phyloP scores from a whole-genome alignment of 371 early-diverging fungal genomes.

The Mortierella sp. region DNA sequence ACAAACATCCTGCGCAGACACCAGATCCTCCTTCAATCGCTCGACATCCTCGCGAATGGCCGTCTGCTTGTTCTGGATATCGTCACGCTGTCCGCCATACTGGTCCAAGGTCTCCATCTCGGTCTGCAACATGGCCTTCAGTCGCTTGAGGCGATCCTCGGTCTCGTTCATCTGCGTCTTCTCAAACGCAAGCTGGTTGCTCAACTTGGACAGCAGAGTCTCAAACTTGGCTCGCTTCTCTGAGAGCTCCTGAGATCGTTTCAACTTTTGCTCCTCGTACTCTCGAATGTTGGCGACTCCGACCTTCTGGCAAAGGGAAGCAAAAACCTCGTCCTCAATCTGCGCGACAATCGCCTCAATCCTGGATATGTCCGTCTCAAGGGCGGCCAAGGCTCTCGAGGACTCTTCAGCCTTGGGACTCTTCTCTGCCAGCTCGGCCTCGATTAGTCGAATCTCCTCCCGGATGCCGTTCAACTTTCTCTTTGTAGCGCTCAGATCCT shows the following conservation, averaged over 20 bases:
- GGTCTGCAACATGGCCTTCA: conserved; percentile 59
- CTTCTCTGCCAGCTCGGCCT: conserved; percentile 62
- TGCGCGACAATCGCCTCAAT: conserved; percentile 67
- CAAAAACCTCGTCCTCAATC: conserved; percentile 84
- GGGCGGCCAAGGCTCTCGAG: conserved; percentile 31
- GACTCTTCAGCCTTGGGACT: conserved; percentile 50
- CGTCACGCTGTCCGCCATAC: conserved; percentile 58
- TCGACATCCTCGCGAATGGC: conserved; percentile 53
- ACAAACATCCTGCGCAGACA: conserved; percentile 56
- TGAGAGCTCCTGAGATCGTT: conserved; percentile 75
- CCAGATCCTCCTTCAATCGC: conserved; percentile 61
- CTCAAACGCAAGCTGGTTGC: conserved; percentile 84
- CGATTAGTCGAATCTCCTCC: conserved; percentile 55
- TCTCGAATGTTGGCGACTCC: conserved; percentile 85
- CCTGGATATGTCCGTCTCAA: conserved; percentile 36
- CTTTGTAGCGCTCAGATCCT: conserved; percentile 67
- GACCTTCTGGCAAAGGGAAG: conserved; percentile 79
- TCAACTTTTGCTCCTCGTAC: conserved; percentile 83
- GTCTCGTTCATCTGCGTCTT: conserved; percentile 77
- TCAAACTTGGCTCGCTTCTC: conserved; percentile 82
- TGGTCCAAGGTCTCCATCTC: conserved; percentile 56
- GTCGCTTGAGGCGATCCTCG: conserved; percentile 66
- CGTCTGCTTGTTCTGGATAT: conserved; percentile 60
- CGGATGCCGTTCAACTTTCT: conserved; percentile 64
- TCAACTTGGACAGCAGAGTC: conserved; percentile 81